These are phyloP conservation scores for Plasmodium gonderi DNA, from an alignment of 169 alveolate genomes.

Conservation along the genomic window DNA sequence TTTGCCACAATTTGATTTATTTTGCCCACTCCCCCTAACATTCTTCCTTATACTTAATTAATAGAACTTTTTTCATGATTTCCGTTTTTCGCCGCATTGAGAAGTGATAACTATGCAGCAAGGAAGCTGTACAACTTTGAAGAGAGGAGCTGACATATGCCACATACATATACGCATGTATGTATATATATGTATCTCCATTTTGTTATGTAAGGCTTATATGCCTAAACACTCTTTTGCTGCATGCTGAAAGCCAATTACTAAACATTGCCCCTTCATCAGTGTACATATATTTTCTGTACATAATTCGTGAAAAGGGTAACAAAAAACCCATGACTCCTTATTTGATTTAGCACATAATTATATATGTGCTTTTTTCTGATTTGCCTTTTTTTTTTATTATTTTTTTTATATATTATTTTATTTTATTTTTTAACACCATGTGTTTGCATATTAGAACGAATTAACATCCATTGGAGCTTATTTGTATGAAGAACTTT, in stretches of 20 bases:
- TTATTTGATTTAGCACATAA: not conserved
- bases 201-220: not conserved
- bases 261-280: not conserved
- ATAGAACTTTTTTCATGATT: not conserved
- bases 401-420: too few relatives aligned
- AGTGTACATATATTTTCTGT: not conserved
- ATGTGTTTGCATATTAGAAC: not conserved
- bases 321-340: not conserved
- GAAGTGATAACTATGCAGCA: too few relatives aligned
- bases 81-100: not conserved
- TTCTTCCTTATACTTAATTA: not conserved
- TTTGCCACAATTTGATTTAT: not conserved
- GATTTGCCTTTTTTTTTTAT: slow-evolving; percentile 2
- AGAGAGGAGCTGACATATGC: too few relatives aligned
- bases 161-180: not conserved
- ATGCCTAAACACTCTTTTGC: not conserved
- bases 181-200: not conserved
- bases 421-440: not conserved
- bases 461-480: too few relatives aligned
- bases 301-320: not conserved
- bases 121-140: too few relatives aligned
- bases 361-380: not conserved
- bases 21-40: not conserved
- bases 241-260: not conserved
- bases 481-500: not conserved